phyloP scores from a whole-genome alignment of 75 land plant genomes.

The Sequoiadendron giganteum region DNA sequence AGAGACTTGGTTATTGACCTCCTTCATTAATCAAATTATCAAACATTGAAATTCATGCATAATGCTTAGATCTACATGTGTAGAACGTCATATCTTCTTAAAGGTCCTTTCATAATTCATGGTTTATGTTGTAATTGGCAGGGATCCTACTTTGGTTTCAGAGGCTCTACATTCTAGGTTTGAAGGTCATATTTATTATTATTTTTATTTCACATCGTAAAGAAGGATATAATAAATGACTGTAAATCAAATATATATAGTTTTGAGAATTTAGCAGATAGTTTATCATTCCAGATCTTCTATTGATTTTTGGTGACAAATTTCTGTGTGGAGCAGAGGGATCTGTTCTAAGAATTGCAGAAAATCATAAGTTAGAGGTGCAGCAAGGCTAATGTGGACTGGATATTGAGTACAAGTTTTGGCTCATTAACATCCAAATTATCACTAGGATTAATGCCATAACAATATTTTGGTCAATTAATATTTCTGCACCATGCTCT shows the following conservation, averaged over 20 bases:
- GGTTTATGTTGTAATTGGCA: background rate
- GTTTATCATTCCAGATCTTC: slow-evolving; percentile 3
- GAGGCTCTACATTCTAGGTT: slow-evolving; percentile 15
- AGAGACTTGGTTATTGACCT: background rate
- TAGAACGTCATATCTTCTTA: background rate
- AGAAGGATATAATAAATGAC: background rate
- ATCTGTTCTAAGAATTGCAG: background rate
- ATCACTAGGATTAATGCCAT: background rate
- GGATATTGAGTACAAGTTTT: background rate
- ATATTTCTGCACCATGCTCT: background rate
- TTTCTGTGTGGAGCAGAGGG: background rate
- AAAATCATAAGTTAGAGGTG: background rate
- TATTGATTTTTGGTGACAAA: background rate
- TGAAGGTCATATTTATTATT: background rate
- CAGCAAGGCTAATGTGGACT: background rate
- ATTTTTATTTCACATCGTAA: background rate
- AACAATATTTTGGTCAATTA: background rate
- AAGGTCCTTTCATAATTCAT: background rate
- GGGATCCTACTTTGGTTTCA: slow-evolving; percentile 14
- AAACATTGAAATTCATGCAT: background rate
- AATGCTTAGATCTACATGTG: background rate
- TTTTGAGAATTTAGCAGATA: background rate
- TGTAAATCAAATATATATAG: background rate
- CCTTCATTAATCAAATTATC: background rate
- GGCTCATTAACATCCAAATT: background rate